Evolutionary conservation across 2,329 filamentous ascomycete genomes (phyloP).

Genomic region (Pseudogymnoascus sp.): DNA sequence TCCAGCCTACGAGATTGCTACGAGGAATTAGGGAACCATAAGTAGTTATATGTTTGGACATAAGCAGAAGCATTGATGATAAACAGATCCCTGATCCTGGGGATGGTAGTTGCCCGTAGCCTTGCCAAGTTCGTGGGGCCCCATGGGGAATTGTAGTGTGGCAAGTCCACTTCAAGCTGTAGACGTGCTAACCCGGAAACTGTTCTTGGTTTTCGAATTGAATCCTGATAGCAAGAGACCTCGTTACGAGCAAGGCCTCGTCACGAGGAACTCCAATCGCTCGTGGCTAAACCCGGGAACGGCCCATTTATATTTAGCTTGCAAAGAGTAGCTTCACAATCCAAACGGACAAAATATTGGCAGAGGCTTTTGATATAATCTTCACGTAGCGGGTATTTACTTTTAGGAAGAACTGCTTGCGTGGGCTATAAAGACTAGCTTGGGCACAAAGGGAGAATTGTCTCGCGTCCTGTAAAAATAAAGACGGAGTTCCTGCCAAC

Average conservation of each 20-base stretch:
- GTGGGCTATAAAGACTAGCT: slow-evolving; percentile 28
- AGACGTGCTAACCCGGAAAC: background rate
- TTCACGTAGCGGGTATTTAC: slow-evolving; percentile 13
- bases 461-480: background rate
- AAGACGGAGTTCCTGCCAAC: background rate
- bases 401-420: slow-evolving; percentile 25
- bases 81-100: background rate
- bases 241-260: background rate
- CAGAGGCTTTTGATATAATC: background rate
- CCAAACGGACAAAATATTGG: background rate
- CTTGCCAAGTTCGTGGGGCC: background rate
- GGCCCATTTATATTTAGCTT: background rate
- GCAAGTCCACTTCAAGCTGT: background rate
- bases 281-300: background rate
- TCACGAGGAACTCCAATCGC: background rate
- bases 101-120: background rate
- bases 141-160: background rate
- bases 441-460: slow-evolving; percentile 4
- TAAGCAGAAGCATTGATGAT: background rate
- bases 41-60: background rate
- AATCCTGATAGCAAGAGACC: background rate
- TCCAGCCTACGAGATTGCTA: background rate
- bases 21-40: background rate
- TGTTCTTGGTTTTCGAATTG: background rate
- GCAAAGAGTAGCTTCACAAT: background rate